Conservation (phyloP, 106 monocot genomes). For the Alisma plantagoaquatica region DNA sequence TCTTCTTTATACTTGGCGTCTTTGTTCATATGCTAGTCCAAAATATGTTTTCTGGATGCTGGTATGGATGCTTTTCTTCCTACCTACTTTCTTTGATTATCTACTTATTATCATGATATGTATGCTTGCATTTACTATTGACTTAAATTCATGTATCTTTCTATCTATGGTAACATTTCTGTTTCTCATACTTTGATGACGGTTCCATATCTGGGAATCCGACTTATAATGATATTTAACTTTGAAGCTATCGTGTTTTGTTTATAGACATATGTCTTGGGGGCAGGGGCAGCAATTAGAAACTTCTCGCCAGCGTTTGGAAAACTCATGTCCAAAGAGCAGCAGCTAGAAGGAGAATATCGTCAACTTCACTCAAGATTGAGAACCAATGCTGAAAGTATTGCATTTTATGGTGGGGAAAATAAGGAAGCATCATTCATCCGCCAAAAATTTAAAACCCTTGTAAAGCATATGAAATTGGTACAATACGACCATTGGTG, state of each 20-base stretch:
- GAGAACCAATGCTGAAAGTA: slow-evolving; percentile 91
- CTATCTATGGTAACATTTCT: too few species aligned
- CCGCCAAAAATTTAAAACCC: slow-evolving; percentile 48
- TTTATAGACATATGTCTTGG: slow-evolving; percentile 84
- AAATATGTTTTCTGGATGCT: slow-evolving; percentile 99
- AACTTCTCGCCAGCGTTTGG: slow-evolving; percentile 97
- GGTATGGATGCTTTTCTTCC: slow-evolving; percentile 33
- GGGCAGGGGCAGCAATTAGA: slow-evolving; percentile 77
- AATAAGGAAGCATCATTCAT: slow-evolving; percentile 83
- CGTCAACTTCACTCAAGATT: slow-evolving; percentile 92
- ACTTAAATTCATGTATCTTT: too few species aligned
- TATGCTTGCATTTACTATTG: too few species aligned
- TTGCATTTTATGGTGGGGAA: slow-evolving; percentile 98
- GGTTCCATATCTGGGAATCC: background rate
- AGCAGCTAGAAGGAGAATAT: slow-evolving; percentile 97
- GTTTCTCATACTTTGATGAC: background rate
- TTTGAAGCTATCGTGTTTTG: background rate
- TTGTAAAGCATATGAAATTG: slow-evolving; percentile 68
- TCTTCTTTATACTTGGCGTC: slow-evolving; percentile 88
- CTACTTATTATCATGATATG: too few species aligned
- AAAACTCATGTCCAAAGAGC: slow-evolving; percentile 91
- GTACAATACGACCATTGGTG: slow-evolving; percentile 92
- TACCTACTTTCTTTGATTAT: background rate
- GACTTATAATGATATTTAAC: too few species aligned
- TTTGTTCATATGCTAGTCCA: slow-evolving; percentile 99